Evolutionary conservation across 495 filamentous ascomycete genomes (phyloP).

Genomic region (Lepraria neglecta): DNA sequence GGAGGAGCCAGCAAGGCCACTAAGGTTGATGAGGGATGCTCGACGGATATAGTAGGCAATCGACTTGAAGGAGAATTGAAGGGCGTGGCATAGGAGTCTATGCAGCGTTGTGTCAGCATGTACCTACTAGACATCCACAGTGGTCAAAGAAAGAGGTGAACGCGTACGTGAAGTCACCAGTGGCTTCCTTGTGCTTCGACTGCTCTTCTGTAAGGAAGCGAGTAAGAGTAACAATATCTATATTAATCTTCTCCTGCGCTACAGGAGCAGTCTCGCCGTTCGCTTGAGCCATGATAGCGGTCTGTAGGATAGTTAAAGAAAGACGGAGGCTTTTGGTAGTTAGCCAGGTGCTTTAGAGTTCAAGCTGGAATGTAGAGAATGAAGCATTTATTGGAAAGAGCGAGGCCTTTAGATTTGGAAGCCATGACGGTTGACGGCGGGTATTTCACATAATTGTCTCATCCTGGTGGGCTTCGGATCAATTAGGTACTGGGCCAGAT

Average conservation of each 20-base stretch:
- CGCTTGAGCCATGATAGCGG: constrained; percentile 11
- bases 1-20: constrained; percentile 86
- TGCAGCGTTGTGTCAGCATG: neutral
- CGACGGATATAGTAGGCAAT: constrained; percentile 99
- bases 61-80: constrained; percentile 98
- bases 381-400: neutral
- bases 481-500: constrained; percentile 9
- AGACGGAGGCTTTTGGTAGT: neutral
- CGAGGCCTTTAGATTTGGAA: neutral
- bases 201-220: constrained; percentile 95
- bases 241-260: constrained; percentile 77
- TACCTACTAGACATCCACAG: neutral
- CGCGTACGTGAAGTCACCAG: constrained; percentile 92
- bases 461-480: constrained; percentile 12
- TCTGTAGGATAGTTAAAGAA: neutral
- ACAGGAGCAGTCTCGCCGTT: constrained; percentile 36
- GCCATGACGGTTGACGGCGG: neutral
- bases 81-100: constrained; percentile 90
- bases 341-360: neutral
- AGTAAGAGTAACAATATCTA: constrained; percentile 89
- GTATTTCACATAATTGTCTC: constrained; percentile 10
- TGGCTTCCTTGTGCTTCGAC: constrained; percentile 84
- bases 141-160: constrained; percentile 1
- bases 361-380: neutral
- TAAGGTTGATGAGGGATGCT: constrained; percentile 93